phyloP scores from a whole-genome alignment of 2,329 filamentous ascomycete species.

The Fusarium sp. region DNA sequence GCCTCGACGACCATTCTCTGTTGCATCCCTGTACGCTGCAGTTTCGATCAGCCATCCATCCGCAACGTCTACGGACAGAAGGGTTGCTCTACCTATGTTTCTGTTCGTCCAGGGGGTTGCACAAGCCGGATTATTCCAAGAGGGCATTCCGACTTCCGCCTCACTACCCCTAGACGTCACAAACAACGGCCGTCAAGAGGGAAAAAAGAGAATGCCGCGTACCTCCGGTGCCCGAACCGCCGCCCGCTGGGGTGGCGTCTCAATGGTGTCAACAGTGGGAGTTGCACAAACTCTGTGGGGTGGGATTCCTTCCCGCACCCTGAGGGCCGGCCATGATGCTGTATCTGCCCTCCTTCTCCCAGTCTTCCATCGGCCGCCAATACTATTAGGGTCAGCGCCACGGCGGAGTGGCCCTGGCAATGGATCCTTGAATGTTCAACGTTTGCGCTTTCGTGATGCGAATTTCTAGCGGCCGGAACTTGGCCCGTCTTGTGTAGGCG shows the following conservation, averaged over 20 bases:
- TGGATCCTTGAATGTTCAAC: conserved; percentile 2
- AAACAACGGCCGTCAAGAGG: neutral
- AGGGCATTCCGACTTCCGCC: conserved; percentile 20
- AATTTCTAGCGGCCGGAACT: conserved; percentile 5
- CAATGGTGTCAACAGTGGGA: conserved; percentile 34
- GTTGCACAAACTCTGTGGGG: conserved; percentile 35
- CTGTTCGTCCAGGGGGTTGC: conserved; percentile 8
- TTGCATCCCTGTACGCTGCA: conserved; percentile 20
- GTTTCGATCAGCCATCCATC: conserved; percentile 16
- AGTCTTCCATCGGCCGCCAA: conserved; percentile 24
- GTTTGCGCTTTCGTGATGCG: conserved; percentile 6
- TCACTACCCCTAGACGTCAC: conserved; percentile 10
- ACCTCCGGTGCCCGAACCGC: conserved; percentile 8
- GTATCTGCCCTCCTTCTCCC: conserved; percentile 25
- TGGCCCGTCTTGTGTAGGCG: neutral
- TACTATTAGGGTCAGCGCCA: conserved; percentile 6
- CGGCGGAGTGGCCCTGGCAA: conserved; percentile 13
- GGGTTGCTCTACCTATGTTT: conserved; percentile 12
- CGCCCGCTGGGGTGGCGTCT: conserved; percentile 25
- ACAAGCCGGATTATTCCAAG: conserved; percentile 2
- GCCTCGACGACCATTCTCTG: conserved; percentile 13
- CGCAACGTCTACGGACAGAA: conserved; percentile 18
- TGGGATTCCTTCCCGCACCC: conserved; percentile 36
- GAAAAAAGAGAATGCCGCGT: neutral
- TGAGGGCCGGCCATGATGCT: conserved; percentile 22